phyloP scores from a whole-genome alignment of 371 early-diverging fungal species.

The Gilbertella persicaria region DNA sequence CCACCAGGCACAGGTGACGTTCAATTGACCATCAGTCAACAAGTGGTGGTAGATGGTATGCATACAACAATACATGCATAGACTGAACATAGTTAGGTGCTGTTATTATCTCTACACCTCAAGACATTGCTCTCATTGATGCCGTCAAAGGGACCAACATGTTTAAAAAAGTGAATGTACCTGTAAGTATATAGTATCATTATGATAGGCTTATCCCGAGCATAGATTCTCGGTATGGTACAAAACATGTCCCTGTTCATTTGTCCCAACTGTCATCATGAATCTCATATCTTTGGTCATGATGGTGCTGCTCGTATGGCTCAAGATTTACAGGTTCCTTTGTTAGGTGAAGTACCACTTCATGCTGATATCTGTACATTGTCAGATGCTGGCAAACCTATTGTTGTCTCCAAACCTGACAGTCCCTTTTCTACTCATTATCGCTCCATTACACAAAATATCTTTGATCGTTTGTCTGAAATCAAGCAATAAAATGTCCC shows the following conservation, averaged over 20 bases:
- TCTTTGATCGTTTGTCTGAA: conserved; percentile 37
- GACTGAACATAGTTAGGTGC: conserved; percentile 54
- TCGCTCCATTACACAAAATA: conserved; percentile 60
- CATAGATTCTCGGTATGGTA: conserved; percentile 83
- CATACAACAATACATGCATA: not conserved
- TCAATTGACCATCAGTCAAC: conserved; percentile 84
- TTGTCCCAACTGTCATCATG: conserved; percentile 83
- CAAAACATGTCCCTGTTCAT: conserved; percentile 87
- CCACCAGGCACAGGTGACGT: conserved; percentile 95
- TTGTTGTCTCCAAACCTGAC: conserved; percentile 69
- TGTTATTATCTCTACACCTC: conserved; percentile 89
- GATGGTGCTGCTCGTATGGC: conserved; percentile 68
- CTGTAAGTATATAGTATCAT: conserved; percentile 54
- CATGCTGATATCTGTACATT: conserved; percentile 72
- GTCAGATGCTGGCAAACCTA: conserved; percentile 79
- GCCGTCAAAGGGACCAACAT: conserved; percentile 81
- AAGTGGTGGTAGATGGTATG: conserved; percentile 72
- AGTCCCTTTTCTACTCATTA: conserved; percentile 66
- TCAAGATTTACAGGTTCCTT: conserved; percentile 58
- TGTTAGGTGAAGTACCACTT: conserved; percentile 81
- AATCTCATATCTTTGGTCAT: conserved; percentile 80
- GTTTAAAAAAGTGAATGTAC: conserved; percentile 82
- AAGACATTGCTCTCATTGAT: conserved; percentile 86
- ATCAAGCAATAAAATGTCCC: not conserved
- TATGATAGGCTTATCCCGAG: not conserved